Percentiles rank a stretch among this genome's conserved stretches.
Evolutionary conservation across 148 eudicot genomes (phyloP).

Genomic region (Nepenthes gracilis): DNA sequence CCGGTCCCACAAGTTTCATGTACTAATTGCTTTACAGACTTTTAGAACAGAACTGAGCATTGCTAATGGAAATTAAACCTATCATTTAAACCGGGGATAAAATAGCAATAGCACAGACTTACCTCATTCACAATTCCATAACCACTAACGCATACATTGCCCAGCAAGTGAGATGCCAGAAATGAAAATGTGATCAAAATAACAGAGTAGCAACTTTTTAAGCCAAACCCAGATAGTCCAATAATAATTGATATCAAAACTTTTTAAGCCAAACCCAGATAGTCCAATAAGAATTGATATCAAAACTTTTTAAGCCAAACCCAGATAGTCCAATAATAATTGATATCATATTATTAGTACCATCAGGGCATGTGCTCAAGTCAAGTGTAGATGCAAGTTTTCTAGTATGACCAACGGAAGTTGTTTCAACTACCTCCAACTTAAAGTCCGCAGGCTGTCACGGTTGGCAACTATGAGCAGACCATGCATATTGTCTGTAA

Average conservation of each 20-base stretch:
- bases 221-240: background rate
- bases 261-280: no score
- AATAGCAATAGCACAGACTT: background rate
- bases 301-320: no score
- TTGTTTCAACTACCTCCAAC: constrained; percentile 90
- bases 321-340: no score
- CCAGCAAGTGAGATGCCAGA: constrained; percentile 19
- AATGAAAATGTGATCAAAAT: background rate
- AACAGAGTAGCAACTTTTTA: background rate
- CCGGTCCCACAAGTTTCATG: no score
- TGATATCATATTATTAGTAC: constrained; percentile 17
- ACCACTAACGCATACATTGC: constrained; percentile 95
- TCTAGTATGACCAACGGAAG: constrained; percentile 91
- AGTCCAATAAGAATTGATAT: no score
- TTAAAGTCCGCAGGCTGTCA: constrained; percentile 55
- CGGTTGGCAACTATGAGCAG: no score
- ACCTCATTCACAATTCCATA: constrained; percentile 99
- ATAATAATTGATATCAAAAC: background rate
- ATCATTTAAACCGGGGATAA: no score
- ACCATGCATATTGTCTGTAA: no score
- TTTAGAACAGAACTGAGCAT: no score
- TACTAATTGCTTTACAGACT: no score
- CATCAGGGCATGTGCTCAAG: constrained; percentile 94
- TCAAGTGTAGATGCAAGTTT: constrained; percentile 79
- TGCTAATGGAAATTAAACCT: no score